A percentile compares a stretch with the other conserved stretches of the same genome.
phyloP scores from a whole-genome alignment of 306 rosid species.

The Mimosa bimucronata region DNA sequence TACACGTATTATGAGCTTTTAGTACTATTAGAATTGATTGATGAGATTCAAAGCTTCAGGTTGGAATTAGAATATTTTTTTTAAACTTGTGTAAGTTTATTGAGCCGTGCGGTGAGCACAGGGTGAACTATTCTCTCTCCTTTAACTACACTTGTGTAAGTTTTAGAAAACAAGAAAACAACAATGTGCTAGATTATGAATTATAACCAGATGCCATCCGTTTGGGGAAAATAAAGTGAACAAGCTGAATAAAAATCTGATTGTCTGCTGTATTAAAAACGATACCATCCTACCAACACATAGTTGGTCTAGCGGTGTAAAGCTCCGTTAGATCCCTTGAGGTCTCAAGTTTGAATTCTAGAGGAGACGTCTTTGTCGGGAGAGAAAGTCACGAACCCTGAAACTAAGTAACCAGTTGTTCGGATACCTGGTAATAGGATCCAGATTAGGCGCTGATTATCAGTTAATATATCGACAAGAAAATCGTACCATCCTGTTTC shows the following conservation, averaged over 20 bases:
- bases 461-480: no score
- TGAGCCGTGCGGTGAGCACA: no score
- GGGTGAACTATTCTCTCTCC: no score
- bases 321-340: no score
- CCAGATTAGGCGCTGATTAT: no score
- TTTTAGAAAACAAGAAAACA: slow-evolving; percentile 35
- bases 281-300: not conserved
- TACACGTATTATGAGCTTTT: slow-evolving; percentile 1
- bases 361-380: no score
- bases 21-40: slow-evolving; percentile 5
- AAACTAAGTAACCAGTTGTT: no score
- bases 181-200: not conserved
- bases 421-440: no score
- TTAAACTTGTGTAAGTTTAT: not conserved
- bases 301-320: no score
- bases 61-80: slow-evolving; percentile 18
- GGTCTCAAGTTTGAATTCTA: no score
- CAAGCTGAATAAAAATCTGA: not conserved
- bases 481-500: slow-evolving; percentile 13
- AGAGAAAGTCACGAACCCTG: no score
- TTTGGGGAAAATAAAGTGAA: not conserved
- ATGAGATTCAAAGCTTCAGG: not conserved
- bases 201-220: not conserved
- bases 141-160: slow-evolving; percentile 9
- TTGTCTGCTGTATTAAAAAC: not conserved